A percentile compares a stretch with the other conserved stretches of the same genome.
Conservation (phyloP, 306 rosid genomes). For the Castanea mollissima region DNA sequence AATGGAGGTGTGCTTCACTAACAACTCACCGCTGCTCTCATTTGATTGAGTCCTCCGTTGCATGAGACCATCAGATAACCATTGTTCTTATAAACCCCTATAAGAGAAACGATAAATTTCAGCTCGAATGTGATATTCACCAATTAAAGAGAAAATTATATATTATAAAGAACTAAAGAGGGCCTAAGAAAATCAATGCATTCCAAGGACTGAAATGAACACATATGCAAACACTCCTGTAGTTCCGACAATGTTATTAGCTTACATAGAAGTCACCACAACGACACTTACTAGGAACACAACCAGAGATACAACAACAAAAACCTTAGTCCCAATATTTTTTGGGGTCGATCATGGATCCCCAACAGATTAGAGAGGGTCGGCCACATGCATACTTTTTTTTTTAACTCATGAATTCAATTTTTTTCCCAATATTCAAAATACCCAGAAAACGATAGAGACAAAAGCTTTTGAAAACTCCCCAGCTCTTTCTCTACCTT, state of each 20-base stretch:
- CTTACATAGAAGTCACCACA: not conserved
- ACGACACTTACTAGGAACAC: not conserved
- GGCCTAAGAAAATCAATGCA: not conserved
- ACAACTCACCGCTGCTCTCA: constrained; percentile 95
- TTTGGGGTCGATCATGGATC: no score
- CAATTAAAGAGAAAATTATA: not conserved
- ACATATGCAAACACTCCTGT: not conserved
- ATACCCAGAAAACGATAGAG: not conserved
- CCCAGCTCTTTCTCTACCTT: not conserved
- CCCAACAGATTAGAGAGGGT: no score
- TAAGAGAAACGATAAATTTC: not conserved
- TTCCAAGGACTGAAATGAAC: not conserved
- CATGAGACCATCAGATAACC: constrained; percentile 96
- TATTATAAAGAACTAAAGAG: not conserved
- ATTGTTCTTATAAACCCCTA: constrained; percentile 88
- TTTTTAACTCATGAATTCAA: not conserved
- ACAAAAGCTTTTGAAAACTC: not conserved
- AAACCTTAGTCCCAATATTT: no score
- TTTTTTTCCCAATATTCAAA: not conserved
- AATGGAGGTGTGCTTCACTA: not conserved
- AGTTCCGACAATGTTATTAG: not conserved
- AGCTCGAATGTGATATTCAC: constrained; percentile 3
- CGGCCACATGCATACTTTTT: no score
- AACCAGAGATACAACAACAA: not conserved
- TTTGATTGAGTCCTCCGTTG: constrained; percentile 96